These are phyloP conservation scores for Elaeis oleifera DNA, from an alignment of 202 grass and related monocot species.

Conservation along the genomic window DNA sequence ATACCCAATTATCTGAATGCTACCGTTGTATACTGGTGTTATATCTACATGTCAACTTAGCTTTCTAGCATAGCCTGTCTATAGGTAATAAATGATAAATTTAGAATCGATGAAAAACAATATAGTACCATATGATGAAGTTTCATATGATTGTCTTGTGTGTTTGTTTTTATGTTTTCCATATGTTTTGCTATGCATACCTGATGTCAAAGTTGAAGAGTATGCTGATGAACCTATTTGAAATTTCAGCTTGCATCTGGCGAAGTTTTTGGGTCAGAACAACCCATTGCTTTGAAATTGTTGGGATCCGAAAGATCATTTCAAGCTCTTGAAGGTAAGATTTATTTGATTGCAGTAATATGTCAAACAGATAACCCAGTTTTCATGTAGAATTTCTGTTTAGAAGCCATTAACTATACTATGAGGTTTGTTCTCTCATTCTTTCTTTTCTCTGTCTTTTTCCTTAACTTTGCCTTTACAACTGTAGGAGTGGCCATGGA, in stretches of 20 bases:
- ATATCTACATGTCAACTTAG: no score
- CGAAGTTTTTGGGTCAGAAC: constrained; percentile 85
- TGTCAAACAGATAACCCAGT: not conserved
- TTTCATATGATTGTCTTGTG: no score
- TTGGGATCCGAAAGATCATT: constrained; percentile 89
- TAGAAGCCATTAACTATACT: constrained; percentile 1
- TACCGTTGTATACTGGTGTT: no score
- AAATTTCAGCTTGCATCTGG: constrained; percentile 72
- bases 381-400: not conserved
- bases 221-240: not conserved
- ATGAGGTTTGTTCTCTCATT: not conserved
- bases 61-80: no score
- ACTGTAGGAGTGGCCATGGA: constrained; percentile 92
- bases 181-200: no score
- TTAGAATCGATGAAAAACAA: no score
- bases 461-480: constrained; percentile 21
- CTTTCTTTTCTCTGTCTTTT: constrained; percentile 21
- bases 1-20: no score
- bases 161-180: no score
- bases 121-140: no score
- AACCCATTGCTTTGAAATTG: constrained; percentile 80
- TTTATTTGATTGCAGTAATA: not conserved
- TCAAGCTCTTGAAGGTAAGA: constrained; percentile 81
- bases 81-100: no score
- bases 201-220: no score